These are phyloP conservation scores for Middelhovenomyces tepae DNA, from an alignment of 805 yeast species.

Conservation along the genomic window DNA sequence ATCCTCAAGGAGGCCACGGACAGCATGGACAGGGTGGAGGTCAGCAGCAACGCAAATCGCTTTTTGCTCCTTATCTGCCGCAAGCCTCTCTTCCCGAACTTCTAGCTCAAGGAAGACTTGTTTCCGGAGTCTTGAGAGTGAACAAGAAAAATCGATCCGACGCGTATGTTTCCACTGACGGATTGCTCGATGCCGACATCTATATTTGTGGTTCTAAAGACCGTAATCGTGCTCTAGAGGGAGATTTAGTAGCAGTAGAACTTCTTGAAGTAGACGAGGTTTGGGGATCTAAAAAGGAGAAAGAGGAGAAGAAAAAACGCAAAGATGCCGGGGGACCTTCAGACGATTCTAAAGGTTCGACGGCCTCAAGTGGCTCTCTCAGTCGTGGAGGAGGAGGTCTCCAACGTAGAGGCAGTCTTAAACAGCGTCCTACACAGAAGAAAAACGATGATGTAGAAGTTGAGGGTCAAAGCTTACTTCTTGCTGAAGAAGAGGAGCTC, in stretches of 20 bases:
- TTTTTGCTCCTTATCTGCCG: constrained; percentile 93
- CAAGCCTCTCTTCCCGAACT: constrained; percentile 87
- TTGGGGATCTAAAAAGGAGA: constrained; percentile 93
- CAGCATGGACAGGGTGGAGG: constrained; percentile 35
- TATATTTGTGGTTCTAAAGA: constrained; percentile 98
- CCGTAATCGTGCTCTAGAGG: constrained; percentile 94
- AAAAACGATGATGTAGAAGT: constrained; percentile 98
- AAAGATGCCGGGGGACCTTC: constrained; percentile 35
- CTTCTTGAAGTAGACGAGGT: constrained; percentile 92
- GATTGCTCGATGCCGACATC: constrained; percentile 90
- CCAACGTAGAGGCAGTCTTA: constrained; percentile 80
- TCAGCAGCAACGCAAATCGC: constrained; percentile 40
- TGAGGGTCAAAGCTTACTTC: constrained; percentile 86
- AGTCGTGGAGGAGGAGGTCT: constrained; percentile 34
- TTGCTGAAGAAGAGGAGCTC: constrained; percentile 93
- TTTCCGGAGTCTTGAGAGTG: constrained; percentile 86
- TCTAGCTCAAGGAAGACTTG: constrained; percentile 81
- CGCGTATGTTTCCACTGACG: constrained; percentile 97
- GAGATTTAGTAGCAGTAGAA: constrained; percentile 94
- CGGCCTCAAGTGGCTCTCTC: constrained; percentile 16
- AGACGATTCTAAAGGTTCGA: constrained; percentile 27
- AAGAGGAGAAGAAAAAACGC: constrained; percentile 93
- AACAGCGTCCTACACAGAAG: constrained; percentile 94
- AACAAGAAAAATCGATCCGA: constrained; percentile 95
- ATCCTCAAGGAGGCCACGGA: constrained; percentile 17